phyloP scores from a whole-genome alignment of 2,329 filamentous ascomycete genomes.

The Akanthomyces muscarius region DNA sequence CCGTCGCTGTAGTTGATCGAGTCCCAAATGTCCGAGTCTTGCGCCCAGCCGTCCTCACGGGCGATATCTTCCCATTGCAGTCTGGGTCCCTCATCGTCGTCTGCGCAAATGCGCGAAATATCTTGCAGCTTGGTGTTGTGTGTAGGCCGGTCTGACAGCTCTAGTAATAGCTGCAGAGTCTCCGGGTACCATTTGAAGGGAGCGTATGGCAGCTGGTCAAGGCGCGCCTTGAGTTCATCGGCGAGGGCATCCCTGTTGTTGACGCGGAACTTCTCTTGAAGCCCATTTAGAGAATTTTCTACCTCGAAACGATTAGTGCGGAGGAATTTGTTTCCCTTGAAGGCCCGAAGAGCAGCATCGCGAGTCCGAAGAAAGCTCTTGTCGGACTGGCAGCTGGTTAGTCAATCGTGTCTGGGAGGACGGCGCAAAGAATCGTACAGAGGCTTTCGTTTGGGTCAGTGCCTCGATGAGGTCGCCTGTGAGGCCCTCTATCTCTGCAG shows the following conservation, averaged over 20 bases:
- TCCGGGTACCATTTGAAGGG: conserved; percentile 70
- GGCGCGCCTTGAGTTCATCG: conserved; percentile 58
- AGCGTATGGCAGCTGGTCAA: conserved; percentile 54
- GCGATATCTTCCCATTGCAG: conserved; percentile 79
- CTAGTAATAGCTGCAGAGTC: conserved; percentile 70
- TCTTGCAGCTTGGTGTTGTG: conserved; percentile 63
- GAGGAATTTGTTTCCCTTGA: conserved; percentile 54
- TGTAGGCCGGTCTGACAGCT: conserved; percentile 76
- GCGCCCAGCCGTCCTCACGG: conserved; percentile 67
- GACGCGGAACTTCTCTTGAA: conserved; percentile 84
- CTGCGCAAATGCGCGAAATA: conserved; percentile 49
- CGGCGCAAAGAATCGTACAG: conserved; percentile 8
- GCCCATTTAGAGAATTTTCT: conserved; percentile 58
- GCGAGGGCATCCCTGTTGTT: conserved; percentile 76
- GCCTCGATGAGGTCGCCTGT: conserved; percentile 67
- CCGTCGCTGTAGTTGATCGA: conserved; percentile 64
- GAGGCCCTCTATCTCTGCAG: conserved; percentile 59
- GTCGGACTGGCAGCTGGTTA: conserved; percentile 24
- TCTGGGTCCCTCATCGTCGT: conserved; percentile 40
- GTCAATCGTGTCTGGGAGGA: neutral
- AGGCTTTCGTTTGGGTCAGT: conserved; percentile 51
- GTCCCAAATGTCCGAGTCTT: conserved; percentile 65
- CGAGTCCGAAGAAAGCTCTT: conserved; percentile 41
- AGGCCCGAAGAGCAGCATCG: conserved; percentile 46
- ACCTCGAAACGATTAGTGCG: conserved; percentile 76